Evolutionary conservation across 768 basidiomycete species (phyloP).

Genomic region (Termitomyces sp.): DNA sequence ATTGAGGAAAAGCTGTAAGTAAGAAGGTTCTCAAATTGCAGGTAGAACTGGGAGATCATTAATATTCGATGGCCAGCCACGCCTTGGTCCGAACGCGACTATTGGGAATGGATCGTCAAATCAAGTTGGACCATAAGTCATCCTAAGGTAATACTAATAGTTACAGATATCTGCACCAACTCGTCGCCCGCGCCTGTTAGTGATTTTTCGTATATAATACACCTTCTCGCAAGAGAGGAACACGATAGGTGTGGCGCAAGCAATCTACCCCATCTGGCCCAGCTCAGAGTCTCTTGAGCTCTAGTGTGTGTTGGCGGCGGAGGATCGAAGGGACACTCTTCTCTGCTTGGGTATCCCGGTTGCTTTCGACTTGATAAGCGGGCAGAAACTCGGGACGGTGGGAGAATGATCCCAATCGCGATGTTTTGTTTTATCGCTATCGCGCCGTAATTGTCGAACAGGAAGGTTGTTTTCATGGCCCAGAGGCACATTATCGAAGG

Average conservation of each 20-base stretch:
- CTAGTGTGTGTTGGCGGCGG: not conserved
- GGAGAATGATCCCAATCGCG: not conserved
- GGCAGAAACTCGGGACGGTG: not conserved
- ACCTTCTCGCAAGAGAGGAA: not conserved
- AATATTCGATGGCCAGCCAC: not conserved
- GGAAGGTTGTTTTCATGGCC: not conserved
- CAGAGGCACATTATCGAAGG: not conserved
- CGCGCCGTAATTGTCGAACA: not conserved
- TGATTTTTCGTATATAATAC: not conserved
- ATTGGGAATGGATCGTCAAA: not conserved
- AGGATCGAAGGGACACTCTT: not conserved
- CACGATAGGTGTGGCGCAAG: not conserved
- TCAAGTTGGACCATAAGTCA: too few relatives aligned
- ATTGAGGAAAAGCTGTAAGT: not conserved
- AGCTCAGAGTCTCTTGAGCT: not conserved
- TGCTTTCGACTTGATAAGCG: not conserved
- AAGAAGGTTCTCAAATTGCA: too few relatives aligned
- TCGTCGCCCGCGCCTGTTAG: not conserved
- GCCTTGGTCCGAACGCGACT: not conserved
- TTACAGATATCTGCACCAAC: not conserved
- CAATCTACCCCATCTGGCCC: not conserved
- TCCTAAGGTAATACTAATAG: not conserved
- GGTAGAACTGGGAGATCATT: not conserved
- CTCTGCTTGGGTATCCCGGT: not conserved
- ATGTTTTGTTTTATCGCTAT: not conserved